These are phyloP conservation scores for Friedmanniomyces simplex DNA, from an alignment of 495 filamentous ascomycete genomes.

Conservation along the genomic window DNA sequence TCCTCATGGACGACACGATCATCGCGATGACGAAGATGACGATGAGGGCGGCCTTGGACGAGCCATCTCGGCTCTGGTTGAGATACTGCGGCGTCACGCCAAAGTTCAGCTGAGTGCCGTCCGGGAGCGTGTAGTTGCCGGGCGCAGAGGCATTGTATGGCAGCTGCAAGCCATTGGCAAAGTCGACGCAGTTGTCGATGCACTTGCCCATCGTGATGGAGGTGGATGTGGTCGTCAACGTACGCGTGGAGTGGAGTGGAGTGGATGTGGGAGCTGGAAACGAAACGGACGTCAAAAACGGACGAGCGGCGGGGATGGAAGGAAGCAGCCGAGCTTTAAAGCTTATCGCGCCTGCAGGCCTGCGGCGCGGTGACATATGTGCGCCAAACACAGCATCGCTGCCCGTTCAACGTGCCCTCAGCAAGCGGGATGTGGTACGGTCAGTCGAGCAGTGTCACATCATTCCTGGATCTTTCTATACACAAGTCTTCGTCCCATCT, in stretches of 20 bases:
- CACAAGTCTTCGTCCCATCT: too few relatives aligned
- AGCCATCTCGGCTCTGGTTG: neutral
- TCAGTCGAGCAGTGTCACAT: too few relatives aligned
- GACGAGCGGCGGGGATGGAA: neutral
- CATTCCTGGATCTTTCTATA: too few relatives aligned
- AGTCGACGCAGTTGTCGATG: neutral
- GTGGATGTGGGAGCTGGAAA: neutral
- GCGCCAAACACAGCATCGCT: too few relatives aligned
- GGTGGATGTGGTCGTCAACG: neutral
- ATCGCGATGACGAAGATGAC: neutral
- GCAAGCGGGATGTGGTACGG: too few relatives aligned
- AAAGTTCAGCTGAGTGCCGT: neutral
- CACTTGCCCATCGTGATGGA: neutral
- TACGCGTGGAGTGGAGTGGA: neutral
- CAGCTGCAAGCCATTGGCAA: neutral
- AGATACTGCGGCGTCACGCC: neutral
- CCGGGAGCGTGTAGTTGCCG: neutral
- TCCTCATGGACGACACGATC: neutral
- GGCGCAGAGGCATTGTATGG: neutral
- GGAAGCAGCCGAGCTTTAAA: neutral
- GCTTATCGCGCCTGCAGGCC: neutral
- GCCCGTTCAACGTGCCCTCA: too few relatives aligned
- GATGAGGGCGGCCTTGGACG: neutral
- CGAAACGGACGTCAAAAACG: too few relatives aligned
- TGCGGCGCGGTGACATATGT: too few relatives aligned